Evolutionary conservation across 2,329 filamentous ascomycete genomes (phyloP), one percentile per base, ranked within the genome.

Genomic region (Xylaria sp.): DNA sequence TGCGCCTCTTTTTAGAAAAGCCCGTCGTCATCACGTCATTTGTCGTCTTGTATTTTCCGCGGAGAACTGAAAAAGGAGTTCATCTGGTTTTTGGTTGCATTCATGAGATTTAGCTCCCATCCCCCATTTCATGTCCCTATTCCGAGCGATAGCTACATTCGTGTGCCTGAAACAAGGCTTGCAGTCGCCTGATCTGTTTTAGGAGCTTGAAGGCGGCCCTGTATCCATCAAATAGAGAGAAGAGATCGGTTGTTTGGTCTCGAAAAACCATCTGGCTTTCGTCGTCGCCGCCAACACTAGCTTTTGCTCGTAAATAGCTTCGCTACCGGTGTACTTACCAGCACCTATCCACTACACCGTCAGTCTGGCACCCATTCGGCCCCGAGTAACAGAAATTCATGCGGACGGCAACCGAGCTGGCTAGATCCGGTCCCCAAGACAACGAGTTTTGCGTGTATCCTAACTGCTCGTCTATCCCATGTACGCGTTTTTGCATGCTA

Each of bases 171-270:
- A 54, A 54, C 51, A 60, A 51, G 52, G 43, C 51, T 47, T 58
- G 23, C 53, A 8, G 25, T 45, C 37, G 28, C 62, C 55, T 56
- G 31, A n/a, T 14, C 31, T 12, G 33, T 57, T 47, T 57, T 42
- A 47, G 37, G 42, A 49, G 47, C 54, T 59, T 57, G 45, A 59
- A 49, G 51, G 54, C 23, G 25, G 49, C 28, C 49, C 42, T 37
- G 40, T 37, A 70, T 63, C 63, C 63, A 11, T 43, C 58, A 50
- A 60, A 61, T 54, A 69, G 69, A 67, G 61, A 47, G 53, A 33
- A 38, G 58, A 57, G 35, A 56, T 51, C 49, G 23, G 15, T 45
- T 15, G 25, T 38, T 31, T 23, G 43, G 35, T 46, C 31, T 49
- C 21, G 38, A 28, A 58, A 57, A 40, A 33, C 23, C 42, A 49